Evolutionary conservation across 306 rosid genomes (phyloP), one percentile per base, ranked within the genome.

Genomic region (Pueraria montana): DNA sequence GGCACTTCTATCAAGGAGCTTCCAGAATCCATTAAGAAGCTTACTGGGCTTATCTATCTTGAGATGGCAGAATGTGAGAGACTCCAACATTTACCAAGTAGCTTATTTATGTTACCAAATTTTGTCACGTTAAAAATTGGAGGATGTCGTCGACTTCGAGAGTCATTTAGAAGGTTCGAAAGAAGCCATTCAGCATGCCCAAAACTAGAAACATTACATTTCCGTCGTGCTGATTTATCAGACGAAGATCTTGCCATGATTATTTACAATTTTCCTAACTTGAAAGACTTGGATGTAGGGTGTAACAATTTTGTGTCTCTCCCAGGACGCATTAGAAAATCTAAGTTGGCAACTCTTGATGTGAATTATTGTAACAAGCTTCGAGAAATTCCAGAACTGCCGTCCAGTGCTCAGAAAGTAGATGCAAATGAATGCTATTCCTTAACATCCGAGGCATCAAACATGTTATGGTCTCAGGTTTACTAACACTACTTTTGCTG

Each of bases 61-160:
- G 46, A 46, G 4, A 26, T 77, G 48, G 16, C 62, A 63, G 5
- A 13, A 45, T 23, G 72, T 32, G 1, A 4, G 11, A 6, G 0
- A 17, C 80, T 59, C 11, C n/a, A n/a, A n/a, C n/a, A n/a, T 76
- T 50, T 74, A 4, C 71, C 71, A 58, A 24, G 70, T 58, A 38
- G 26, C 70, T 23, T 76, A 40, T 76, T 58, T 23, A 42, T 21
- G 70, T 42, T 76, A 43, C 56, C 55, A 58, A 42, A 58, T 58
- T 21, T 59, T 24, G 55, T 40, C n/a, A 40, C 80, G 8, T 58
- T 76, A 21, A 58, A 23, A 59, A 13, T 76, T 58, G 68, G 52
- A n/a, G 66, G 34, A n/a, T n/a, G n/a, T n/a, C n/a, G n/a, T n/a
- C n/a, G n/a, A 76, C 80, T 76, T 40, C 24, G 24, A 7, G 3